A percentile compares a stretch with the other conserved stretches of the same genome.
Conservation (phyloP, 202 grass and related monocot genomes). For the Setaria italica region DNA sequence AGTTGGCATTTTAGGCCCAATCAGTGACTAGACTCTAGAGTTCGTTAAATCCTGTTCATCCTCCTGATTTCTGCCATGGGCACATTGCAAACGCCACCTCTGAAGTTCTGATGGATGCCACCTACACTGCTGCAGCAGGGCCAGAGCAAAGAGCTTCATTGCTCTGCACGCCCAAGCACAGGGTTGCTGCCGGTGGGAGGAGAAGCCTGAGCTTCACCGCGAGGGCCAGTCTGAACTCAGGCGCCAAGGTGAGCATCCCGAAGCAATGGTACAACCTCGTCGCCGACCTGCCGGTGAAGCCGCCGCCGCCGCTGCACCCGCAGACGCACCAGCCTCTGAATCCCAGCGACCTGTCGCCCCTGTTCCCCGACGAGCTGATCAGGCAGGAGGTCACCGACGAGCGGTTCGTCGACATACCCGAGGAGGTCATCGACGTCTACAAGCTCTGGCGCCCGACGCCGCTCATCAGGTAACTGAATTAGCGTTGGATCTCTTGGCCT, state of each 20-base stretch:
- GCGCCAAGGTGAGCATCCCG: constrained; percentile 67
- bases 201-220: constrained; percentile 31
- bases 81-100: not conserved
- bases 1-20: not conserved
- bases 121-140: constrained; percentile 19
- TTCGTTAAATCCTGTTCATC: not conserved
- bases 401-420: constrained; percentile 79
- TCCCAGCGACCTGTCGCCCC: constrained; percentile 70
- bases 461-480: constrained; percentile 57
- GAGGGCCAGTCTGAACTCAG: constrained; percentile 41
- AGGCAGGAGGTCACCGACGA: constrained; percentile 81
- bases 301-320: constrained; percentile 80
- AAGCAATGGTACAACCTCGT: constrained; percentile 97
- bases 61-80: not conserved
- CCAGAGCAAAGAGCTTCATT: constrained; percentile 15
- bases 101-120: constrained; percentile 18
- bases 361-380: constrained; percentile 97
- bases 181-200: not conserved
- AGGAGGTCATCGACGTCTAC: constrained; percentile 84
- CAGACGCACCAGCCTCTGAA: constrained; percentile 75
- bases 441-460: constrained; percentile 93
- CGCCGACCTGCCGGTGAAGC: constrained; percentile 93
- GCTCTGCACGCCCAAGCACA: not conserved
- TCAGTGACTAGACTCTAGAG: not conserved
- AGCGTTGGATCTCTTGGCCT: not conserved